Evolutionary conservation across 306 rosid species (phyloP), one percentile per base, ranked within the genome.

Genomic region (Trifolium pratense): DNA sequence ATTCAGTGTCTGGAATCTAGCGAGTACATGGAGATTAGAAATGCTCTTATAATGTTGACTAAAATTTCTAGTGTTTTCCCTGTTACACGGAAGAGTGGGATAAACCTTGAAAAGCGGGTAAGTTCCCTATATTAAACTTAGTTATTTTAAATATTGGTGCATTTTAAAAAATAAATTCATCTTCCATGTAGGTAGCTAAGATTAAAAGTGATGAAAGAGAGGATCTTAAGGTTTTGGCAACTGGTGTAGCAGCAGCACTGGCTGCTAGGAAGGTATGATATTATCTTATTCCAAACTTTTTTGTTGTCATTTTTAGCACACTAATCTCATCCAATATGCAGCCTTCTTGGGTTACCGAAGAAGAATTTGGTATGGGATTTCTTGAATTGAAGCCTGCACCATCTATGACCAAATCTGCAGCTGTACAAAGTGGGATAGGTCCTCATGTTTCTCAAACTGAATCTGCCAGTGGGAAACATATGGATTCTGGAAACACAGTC

Each of bases 21-120:
- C 0, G 99, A 94, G 95, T 94, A 91, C 86, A 91, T 94, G 99
- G 99, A 94, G 80, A 94, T 94, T 80, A 88, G 99, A 81, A 94
- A 94, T 74, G 83, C 99, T 67, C 97, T 94, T 57, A 94, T 94
- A 78, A 77, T 94, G 87, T 81, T 94, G 89, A 87, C 99, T 52
- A 94, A 85, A 80, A 94, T 94, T 70, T 90, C 99, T 43, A 34
- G 92, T 57, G 99, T 88, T 89, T 94, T 94, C 83, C 99, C 99
- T 23, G 99, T 91, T 70, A 94, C 99, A 21, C 83, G 91, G 80
- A 94, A 91, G 84, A 91, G 93, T 84, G 99, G 96, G 68, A 86
- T 94, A 65, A 88, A 89, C 82, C 99, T 94, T 75, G 99, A 94
- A 77, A 94, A 87, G 83, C 93, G 99, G 88, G 99, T 88, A 82